Conservation (phyloP, 2,329 filamentous ascomycete genomes). For the Diaporthe destruens region DNA sequence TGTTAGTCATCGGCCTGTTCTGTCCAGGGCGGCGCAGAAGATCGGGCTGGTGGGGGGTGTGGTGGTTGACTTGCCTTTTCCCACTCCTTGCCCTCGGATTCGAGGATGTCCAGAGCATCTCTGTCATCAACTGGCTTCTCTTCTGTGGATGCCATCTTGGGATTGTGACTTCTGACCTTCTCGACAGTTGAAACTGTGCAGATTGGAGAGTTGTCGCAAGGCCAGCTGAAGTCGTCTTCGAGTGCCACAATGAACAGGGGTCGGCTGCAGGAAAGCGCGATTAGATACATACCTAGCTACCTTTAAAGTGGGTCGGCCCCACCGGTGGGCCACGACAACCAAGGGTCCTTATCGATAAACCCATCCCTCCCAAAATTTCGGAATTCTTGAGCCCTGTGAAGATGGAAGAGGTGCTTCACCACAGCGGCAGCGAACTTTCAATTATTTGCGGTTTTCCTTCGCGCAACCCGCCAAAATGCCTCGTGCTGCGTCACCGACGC, state of each 20-base stretch:
- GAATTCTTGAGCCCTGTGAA: neutral
- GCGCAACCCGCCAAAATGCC: conserved; percentile 66
- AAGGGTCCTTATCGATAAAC: conserved; percentile 33
- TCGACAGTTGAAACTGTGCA: conserved; percentile 38
- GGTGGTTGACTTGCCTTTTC: conserved; percentile 74
- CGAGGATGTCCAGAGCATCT: conserved; percentile 84
- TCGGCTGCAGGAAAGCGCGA: conserved; percentile 2
- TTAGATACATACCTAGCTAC: neutral
- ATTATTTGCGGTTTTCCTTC: neutral
- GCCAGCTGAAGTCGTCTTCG: conserved; percentile 18
- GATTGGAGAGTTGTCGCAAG: conserved; percentile 36
- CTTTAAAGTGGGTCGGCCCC: conserved; percentile 23
- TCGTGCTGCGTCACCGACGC: conserved; percentile 82
- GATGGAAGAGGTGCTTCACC: too few relatives aligned
- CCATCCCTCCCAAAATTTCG: conserved; percentile 21
- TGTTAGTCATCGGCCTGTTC: conserved; percentile 6
- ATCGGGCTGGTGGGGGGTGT: neutral
- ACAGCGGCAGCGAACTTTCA: neutral
- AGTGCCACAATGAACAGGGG: conserved; percentile 9
- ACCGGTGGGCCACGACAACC: neutral
- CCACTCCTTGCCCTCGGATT: conserved; percentile 89
- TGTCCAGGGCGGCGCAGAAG: neutral
- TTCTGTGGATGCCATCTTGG: conserved; percentile 56
- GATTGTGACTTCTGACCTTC: conserved; percentile 25
- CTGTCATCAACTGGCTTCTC: conserved; percentile 63